Evolutionary conservation across 2,329 filamentous ascomycete genomes (phyloP), one percentile per base, ranked within the genome.

Genomic region (Fusarium pilosicola): DNA sequence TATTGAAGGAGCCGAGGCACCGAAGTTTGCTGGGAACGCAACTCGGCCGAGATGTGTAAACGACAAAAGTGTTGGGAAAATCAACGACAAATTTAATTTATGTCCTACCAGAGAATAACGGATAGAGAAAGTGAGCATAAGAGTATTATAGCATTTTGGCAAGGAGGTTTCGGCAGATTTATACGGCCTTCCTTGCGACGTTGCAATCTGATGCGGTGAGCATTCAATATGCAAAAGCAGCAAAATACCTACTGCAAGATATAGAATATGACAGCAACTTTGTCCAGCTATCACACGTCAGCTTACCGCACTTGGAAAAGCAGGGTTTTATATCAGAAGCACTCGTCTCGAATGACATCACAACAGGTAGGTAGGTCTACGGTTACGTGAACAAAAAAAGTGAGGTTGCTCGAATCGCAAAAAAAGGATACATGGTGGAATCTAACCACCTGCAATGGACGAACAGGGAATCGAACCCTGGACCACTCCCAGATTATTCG

Each of bases 401-500:
- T 8, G 32, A 24, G 24, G 11, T 17, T n/a, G 7, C 13, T 14
- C 2, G 20, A 18, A 11, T 20, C 2, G 22, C 54, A 65, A 70
- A 70, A 70, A 56, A 30, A 26, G n/a, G 51, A 7, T 12, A 10
- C 17, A 1, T 22, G 5, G 38, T 62, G 72, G 72, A 51, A 24
- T 74, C 24, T 57, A 77, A 77, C 74, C 75, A 76, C 73, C 68
- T 41, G 14, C 26, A 13, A 62, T 76, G 75, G 75, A 76, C 75
- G 74, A 76, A 77, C 75, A 76, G 75, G 75, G 75, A 77, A 77
- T 77, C 75, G 75, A 77, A 77, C 75, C 75, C 75, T 77, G 75
- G 75, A 77, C 75, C 75, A 77, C 75, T 77, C 75, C 75, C 75
- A 77, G 55, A 63, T 65, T 32, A 70, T 76, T 75, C 73, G 38